These are phyloP conservation scores for Typha latifolia DNA, from an alignment of 176 grass and related monocot genomes.

Conservation along the genomic window DNA sequence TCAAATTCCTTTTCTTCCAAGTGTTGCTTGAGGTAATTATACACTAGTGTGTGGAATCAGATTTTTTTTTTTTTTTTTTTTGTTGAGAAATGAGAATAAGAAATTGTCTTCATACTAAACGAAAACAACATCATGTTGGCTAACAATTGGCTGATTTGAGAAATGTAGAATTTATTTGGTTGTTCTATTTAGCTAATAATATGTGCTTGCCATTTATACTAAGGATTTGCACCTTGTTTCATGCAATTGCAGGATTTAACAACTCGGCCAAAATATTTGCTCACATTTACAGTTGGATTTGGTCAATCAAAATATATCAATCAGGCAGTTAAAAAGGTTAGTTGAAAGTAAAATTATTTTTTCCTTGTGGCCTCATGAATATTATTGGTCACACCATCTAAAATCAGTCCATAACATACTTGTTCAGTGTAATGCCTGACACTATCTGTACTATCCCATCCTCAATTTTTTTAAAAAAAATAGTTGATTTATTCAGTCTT, in stretches of 20 bases:
- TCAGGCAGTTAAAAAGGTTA: constrained; percentile 10
- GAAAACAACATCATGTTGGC: too few species aligned
- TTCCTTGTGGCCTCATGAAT: neutral
- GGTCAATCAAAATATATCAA: constrained; percentile 8
- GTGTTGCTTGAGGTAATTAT: too few species aligned
- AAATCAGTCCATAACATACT: too few species aligned
- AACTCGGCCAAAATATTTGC: constrained; percentile 7
- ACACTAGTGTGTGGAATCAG: too few species aligned
- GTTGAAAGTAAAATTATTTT: neutral
- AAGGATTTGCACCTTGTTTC: neutral
- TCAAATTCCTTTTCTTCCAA: too few species aligned
- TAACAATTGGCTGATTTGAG: too few species aligned
- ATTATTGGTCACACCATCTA: neutral
- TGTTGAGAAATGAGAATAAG: too few species aligned
- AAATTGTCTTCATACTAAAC: too few species aligned
- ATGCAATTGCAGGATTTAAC: constrained; percentile 4
- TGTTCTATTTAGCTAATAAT: neutral
- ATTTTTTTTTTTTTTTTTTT: too few species aligned
- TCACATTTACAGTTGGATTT: constrained; percentile 16
- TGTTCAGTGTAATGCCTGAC: too few species aligned
- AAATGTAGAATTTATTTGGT: too few species aligned
- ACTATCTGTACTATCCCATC: neutral
- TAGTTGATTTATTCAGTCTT: constrained; percentile 1
- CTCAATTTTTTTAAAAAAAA: neutral
- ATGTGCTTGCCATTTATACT: neutral